Evolutionary conservation across 257 asterid species (phyloP).

Genomic region (Solanum sparsipilum): DNA sequence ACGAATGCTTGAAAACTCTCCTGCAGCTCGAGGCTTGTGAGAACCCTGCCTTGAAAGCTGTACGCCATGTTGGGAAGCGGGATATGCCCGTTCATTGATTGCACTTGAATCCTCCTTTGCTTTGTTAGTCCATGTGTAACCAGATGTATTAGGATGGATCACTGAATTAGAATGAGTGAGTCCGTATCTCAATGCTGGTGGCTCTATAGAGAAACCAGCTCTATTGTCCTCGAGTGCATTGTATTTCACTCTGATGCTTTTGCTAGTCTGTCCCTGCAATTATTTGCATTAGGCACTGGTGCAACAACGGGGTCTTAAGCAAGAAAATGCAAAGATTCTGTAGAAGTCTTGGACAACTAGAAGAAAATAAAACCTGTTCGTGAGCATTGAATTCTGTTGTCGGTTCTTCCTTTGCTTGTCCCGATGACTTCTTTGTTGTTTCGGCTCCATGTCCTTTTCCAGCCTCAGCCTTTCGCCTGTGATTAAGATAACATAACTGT

Average conservation of each 20-base stretch:
- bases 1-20: slow-evolving; percentile 5
- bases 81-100: neutral
- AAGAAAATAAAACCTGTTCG: slow-evolving; percentile 24
- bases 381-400: slow-evolving; percentile 1
- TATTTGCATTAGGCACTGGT: neutral
- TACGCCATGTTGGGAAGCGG: slow-evolving; percentile 18
- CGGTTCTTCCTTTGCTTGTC: slow-evolving; percentile 4
- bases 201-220: slow-evolving; percentile 52
- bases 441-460: slow-evolving; percentile 18
- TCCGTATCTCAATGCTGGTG: slow-evolving; percentile 29
- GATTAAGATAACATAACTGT: neutral
- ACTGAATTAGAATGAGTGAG: slow-evolving; percentile 48
- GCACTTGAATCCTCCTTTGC: slow-evolving; percentile 16
- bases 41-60: slow-evolving; percentile 11
- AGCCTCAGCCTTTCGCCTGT: slow-evolving; percentile 29
- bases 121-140: slow-evolving; percentile 29
- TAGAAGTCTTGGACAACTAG: neutral
- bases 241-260: slow-evolving; percentile 32
- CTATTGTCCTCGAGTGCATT: slow-evolving; percentile 41
- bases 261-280: slow-evolving; percentile 24
- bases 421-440: slow-evolving; percentile 8
- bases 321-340: neutral
- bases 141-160: slow-evolving; percentile 54
- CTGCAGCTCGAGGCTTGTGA: slow-evolving; percentile 6
- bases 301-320: neutral